phyloP scores from a whole-genome alignment of 345 rosid genomes.

The Salix suchowensis region DNA sequence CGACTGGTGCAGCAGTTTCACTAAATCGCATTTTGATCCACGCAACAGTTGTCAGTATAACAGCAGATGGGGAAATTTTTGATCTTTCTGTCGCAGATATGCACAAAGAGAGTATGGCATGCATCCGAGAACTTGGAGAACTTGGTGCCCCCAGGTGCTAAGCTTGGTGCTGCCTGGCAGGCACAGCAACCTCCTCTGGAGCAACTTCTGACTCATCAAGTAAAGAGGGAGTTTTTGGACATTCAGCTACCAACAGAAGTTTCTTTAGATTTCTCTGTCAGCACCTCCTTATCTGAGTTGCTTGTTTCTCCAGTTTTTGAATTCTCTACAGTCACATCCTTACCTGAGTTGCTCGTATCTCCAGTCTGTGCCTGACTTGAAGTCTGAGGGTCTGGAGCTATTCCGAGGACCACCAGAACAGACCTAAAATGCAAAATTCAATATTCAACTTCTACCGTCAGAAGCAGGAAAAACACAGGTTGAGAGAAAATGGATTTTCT shows the following conservation, averaged over 20 bases:
- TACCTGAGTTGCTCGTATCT: constrained; percentile 50
- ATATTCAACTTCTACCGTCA: constrained; percentile 12
- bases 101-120: not conserved
- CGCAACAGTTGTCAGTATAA: not conserved
- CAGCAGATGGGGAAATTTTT: not conserved
- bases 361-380: constrained; percentile 54
- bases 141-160: not conserved
- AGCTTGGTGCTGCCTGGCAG: constrained; percentile 6
- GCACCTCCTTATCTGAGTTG: constrained; percentile 48
- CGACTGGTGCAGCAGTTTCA: not conserved
- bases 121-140: too few species aligned
- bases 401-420: constrained; percentile 69
- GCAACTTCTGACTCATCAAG: not conserved
- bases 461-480: not conserved
- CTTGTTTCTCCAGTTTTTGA: constrained; percentile 47
- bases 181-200: not conserved
- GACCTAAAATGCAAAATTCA: constrained; percentile 47
- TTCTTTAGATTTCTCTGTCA: constrained; percentile 49
- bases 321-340: constrained; percentile 45
- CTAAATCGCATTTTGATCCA: not conserved
- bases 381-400: constrained; percentile 57
- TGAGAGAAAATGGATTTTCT: not conserved
- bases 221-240: not conserved
- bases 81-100: not conserved
- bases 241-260: constrained; percentile 48